These are phyloP conservation scores for Geopyxis carbonaria DNA, from an alignment of 495 filamentous ascomycete species.

Conservation along the genomic window DNA sequence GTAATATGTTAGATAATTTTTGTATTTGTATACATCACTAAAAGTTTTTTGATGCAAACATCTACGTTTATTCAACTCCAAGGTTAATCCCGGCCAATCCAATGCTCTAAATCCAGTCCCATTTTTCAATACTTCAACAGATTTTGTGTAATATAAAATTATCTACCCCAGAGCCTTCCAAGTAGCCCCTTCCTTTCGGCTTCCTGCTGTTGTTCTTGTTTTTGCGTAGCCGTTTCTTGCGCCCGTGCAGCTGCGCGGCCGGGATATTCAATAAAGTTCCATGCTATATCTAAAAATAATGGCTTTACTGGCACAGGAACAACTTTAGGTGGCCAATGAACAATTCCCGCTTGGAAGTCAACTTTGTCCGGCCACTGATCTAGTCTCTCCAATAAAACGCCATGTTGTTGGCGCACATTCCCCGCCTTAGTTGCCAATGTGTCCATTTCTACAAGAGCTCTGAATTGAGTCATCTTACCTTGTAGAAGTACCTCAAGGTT, in stretches of 20 bases:
- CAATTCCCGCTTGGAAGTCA: conserved; percentile 58
- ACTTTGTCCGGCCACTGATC: conserved; percentile 52
- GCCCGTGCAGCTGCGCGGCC: conserved; percentile 27
- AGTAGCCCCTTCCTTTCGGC: conserved; percentile 20
- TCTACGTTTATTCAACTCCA: too few species aligned
- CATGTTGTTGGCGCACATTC: conserved; percentile 28
- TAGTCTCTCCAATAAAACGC: conserved; percentile 50
- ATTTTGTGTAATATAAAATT: neutral
- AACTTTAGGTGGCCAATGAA: conserved; percentile 68
- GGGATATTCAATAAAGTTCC: conserved; percentile 96
- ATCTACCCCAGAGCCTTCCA: conserved; percentile 26
- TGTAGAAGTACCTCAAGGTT: conserved; percentile 43
- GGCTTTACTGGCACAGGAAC: conserved; percentile 84
- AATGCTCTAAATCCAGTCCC: neutral
- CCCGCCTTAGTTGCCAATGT: conserved; percentile 33
- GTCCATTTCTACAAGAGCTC: conserved; percentile 66
- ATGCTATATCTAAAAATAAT: conserved; percentile 87
- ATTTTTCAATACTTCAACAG: neutral
- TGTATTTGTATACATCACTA: too few species aligned
- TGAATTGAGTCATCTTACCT: conserved; percentile 54
- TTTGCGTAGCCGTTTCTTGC: conserved; percentile 8
- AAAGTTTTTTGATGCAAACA: too few species aligned
- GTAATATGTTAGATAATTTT: too few species aligned
- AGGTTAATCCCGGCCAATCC: too few species aligned
- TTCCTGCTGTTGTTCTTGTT: conserved; percentile 8